phyloP scores from a whole-genome alignment of 805 yeast genomes.

The Saccharomycopsis oosterbeekiorum region DNA sequence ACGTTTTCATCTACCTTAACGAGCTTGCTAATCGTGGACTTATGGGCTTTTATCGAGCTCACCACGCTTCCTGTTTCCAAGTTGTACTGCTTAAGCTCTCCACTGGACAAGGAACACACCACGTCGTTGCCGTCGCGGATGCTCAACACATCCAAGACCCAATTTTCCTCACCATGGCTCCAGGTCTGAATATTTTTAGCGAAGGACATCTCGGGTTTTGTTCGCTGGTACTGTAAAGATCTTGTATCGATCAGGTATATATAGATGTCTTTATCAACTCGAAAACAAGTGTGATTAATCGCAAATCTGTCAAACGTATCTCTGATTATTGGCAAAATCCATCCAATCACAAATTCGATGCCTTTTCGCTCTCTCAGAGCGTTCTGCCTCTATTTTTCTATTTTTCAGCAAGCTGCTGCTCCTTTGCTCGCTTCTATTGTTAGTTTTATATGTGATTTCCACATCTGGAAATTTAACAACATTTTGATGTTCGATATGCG shows the following conservation, averaged over 20 bases:
- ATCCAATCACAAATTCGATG: no score
- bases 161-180: constrained; percentile 23
- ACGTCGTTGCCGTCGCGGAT: constrained; percentile 28
- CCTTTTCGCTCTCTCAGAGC: no score
- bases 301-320: no score
- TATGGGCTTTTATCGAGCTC: constrained; percentile 26
- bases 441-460: neutral
- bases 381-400: no score
- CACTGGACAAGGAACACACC: constrained; percentile 39
- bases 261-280: no score
- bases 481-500: neutral
- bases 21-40: constrained; percentile 25
- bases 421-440: neutral
- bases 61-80: constrained; percentile 22
- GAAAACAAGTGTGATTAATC: no score
- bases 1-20: constrained; percentile 20
- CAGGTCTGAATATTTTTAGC: neutral
- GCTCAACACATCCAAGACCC: constrained; percentile 39
- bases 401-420: neutral
- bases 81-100: constrained; percentile 34
- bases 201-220: neutral
- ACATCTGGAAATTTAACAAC: neutral
- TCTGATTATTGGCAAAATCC: no score
- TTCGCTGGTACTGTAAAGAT: no score
- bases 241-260: no score